These are phyloP conservation scores for Acidomyces sp. DNA, from an alignment of 495 filamentous ascomycete genomes.

Conservation along the genomic window DNA sequence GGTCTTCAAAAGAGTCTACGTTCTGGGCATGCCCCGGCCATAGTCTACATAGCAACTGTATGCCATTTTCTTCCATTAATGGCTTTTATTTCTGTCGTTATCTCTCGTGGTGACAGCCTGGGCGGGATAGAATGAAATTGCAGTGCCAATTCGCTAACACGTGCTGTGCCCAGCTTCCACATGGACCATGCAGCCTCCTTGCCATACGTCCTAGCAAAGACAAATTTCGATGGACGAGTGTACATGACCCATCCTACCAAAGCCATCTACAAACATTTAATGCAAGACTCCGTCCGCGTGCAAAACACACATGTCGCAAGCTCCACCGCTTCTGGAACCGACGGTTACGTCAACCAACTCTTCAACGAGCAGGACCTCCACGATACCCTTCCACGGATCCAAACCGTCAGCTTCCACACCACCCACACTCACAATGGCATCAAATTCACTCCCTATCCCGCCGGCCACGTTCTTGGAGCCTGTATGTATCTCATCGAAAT, in stretches of 20 bases:
- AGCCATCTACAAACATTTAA: slow-evolving; percentile 98
- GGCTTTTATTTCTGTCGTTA: slow-evolving; percentile 1
- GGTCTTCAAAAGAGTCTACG: not conserved
- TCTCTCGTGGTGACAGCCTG: slow-evolving; percentile 1
- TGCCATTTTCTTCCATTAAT: slow-evolving; percentile 9
- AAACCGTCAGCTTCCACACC: slow-evolving; percentile 96
- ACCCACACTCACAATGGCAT: slow-evolving; percentile 94
- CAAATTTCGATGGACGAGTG: slow-evolving; percentile 88
- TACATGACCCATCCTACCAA: slow-evolving; percentile 99
- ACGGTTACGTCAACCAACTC: slow-evolving; percentile 36
- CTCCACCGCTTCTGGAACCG: slow-evolving; percentile 39
- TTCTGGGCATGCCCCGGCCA: not conserved
- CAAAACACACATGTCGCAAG: slow-evolving; percentile 63
- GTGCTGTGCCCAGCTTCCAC: slow-evolving; percentile 52
- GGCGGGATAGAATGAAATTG: no score
- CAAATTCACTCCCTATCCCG: slow-evolving; percentile 89
- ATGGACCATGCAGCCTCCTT: slow-evolving; percentile 93
- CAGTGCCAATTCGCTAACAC: no score
- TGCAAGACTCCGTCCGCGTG: slow-evolving; percentile 89
- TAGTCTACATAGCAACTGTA: slow-evolving; percentile 20
- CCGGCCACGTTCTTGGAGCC: slow-evolving; percentile 92
- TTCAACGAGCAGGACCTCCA: slow-evolving; percentile 93
- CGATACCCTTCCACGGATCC: slow-evolving; percentile 80
- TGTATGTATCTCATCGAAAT: slow-evolving; percentile 98
- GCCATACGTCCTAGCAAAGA: slow-evolving; percentile 93